These are phyloP conservation scores for Neltuma alba DNA, from an alignment of 306 rosid genomes.

Conservation along the genomic window DNA sequence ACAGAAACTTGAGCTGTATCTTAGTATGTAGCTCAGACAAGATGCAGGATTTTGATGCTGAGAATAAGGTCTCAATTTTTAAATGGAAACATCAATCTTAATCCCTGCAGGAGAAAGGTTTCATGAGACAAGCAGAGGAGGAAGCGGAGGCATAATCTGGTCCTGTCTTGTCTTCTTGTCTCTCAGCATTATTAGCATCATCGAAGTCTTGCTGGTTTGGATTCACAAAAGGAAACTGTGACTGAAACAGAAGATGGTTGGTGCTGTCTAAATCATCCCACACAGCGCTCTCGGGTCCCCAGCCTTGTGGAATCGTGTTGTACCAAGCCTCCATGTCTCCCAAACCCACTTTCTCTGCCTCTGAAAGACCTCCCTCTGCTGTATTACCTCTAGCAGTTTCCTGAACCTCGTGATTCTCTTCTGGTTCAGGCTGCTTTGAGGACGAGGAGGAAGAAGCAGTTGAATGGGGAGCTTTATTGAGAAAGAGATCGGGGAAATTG, in stretches of 20 bases:
- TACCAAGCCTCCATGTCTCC: slow-evolving; percentile 77
- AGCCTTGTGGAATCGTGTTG: slow-evolving; percentile 71
- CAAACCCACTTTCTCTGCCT: slow-evolving; percentile 58
- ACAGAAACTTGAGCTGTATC: not conserved
- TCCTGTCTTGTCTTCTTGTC: slow-evolving; percentile 46
- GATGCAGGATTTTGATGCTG: not conserved
- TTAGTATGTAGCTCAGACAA: not conserved
- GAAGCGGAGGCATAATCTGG: slow-evolving; percentile 47
- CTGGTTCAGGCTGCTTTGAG: slow-evolving; percentile 36
- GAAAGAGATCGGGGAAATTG: slow-evolving; percentile 77
- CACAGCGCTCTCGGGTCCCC: slow-evolving; percentile 86
- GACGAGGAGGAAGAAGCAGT: slow-evolving; percentile 29
- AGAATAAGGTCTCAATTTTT: not conserved
- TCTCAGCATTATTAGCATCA: slow-evolving; percentile 26
- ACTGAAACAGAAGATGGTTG: slow-evolving; percentile 57
- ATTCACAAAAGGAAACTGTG: slow-evolving; percentile 49
- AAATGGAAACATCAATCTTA: slow-evolving; percentile 40
- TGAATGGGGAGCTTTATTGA: slow-evolving; percentile 47
- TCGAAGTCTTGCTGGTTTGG: slow-evolving; percentile 42
- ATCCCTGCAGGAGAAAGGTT: slow-evolving; percentile 55
- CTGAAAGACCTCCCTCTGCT: not conserved
- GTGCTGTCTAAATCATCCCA: slow-evolving; percentile 84
- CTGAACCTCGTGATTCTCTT: slow-evolving; percentile 41
- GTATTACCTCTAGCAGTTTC: slow-evolving; percentile 19
- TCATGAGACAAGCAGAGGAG: slow-evolving; percentile 56